These are phyloP conservation scores for Sambucus nigra DNA, from an alignment of 129 eudicot species.

Conservation along the genomic window DNA sequence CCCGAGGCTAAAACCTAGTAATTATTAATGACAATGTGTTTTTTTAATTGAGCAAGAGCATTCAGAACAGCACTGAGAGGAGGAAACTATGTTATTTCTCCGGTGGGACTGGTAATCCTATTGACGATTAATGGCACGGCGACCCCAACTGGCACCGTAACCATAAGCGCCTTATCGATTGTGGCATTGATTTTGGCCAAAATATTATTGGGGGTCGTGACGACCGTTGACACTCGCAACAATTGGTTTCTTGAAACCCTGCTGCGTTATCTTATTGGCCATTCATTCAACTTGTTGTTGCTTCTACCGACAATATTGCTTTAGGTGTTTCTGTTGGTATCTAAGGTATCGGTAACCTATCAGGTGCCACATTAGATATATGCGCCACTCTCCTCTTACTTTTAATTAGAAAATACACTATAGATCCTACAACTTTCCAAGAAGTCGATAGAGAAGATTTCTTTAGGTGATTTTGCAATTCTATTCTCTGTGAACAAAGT, in stretches of 20 bases:
- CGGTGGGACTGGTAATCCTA: no score
- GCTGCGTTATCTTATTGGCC: constrained; percentile 95
- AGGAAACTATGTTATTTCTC: no score
- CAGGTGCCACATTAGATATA: constrained; percentile 97
- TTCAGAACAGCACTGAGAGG: no score
- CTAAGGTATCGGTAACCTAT: constrained; percentile 92
- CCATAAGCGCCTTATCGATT: no score
- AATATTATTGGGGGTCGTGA: no score
- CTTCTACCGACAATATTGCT: constrained; percentile 96
- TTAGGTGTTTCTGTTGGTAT: constrained; percentile 99
- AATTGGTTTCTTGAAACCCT: constrained; percentile 91
- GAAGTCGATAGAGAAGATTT: constrained; percentile 92
- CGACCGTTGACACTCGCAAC: no score
- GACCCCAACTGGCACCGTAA: no score
- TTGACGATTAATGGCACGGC: no score
- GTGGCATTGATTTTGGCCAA: no score
- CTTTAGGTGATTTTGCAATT: constrained; percentile 46
- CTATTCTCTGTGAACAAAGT: constrained; percentile 3
- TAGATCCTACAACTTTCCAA: constrained; percentile 70
- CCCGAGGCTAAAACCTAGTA: no score
- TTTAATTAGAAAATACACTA: constrained; percentile 91
- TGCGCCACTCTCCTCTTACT: constrained; percentile 94
- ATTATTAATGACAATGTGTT: no score
- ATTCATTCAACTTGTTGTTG: constrained; percentile 88
- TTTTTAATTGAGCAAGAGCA: no score